Conservation (phyloP, 108 stramenopile genomes). For the Nitzschia inconspicua region DNA sequence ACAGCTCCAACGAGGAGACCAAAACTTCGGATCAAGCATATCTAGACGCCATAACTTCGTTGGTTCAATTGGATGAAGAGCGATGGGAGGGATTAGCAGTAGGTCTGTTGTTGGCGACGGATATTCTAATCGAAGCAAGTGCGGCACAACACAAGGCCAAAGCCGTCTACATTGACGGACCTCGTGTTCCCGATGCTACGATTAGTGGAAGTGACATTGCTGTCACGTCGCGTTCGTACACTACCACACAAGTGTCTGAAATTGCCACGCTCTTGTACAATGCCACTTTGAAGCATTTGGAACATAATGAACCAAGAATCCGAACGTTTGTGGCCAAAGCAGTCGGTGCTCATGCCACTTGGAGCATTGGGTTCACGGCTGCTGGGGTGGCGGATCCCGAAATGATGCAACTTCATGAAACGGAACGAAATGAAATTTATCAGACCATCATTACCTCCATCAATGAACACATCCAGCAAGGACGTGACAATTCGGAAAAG, state of each 20-base stretch:
- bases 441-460: constrained; percentile 30
- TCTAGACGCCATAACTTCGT: constrained; percentile 19
- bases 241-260: constrained; percentile 23
- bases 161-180: constrained; percentile 79
- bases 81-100: constrained; percentile 87
- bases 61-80: constrained; percentile 10
- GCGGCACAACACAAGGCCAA: constrained; percentile 11
- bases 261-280: constrained; percentile 46
- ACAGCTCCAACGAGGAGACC: neutral
- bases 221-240: neutral
- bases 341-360: constrained; percentile 67
- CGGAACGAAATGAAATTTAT: constrained; percentile 27
- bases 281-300: constrained; percentile 52
- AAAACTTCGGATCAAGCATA: neutral
- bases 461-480: constrained; percentile 40
- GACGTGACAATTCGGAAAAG: constrained; percentile 37
- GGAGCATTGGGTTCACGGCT: constrained; percentile 21
- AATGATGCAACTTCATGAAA: constrained; percentile 2
- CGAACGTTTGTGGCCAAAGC: constrained; percentile 77
- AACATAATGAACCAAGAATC: constrained; percentile 79
- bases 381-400: neutral
- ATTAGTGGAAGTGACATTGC: neutral
- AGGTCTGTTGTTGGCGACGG: constrained; percentile 60
- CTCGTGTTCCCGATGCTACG: constrained; percentile 56
- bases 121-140: constrained; percentile 38